A percentile compares a stretch with the other conserved stretches of the same genome.
These are phyloP conservation scores for Macrophomina phaseolina DNA, from an alignment of 2,329 filamentous ascomycete species.

Conservation along the genomic window DNA sequence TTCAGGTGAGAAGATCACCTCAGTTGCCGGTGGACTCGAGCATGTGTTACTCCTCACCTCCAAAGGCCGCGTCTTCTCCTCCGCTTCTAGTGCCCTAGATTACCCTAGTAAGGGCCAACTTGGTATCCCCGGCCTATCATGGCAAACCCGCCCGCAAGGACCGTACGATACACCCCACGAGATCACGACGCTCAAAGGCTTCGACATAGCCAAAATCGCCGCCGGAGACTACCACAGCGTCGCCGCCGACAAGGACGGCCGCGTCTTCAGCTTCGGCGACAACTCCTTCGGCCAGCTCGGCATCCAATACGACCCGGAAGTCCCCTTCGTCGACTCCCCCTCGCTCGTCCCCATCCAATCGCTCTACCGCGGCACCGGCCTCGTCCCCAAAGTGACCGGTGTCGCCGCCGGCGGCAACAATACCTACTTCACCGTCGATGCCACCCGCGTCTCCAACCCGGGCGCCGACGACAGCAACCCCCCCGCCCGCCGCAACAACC, in stretches of 20 bases:
- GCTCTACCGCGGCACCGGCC: slow-evolving; percentile 72
- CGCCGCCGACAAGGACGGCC: slow-evolving; percentile 75
- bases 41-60: slow-evolving; percentile 87
- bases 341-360: slow-evolving; percentile 71
- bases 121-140: slow-evolving; percentile 82
- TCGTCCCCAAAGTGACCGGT: slow-evolving; percentile 70
- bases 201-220: slow-evolving; percentile 75
- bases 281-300: slow-evolving; percentile 91
- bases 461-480: slow-evolving; percentile 37
- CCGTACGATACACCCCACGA: slow-evolving; percentile 85
- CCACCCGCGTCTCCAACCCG: slow-evolving; percentile 62
- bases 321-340: slow-evolving; percentile 70
- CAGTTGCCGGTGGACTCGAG: slow-evolving; percentile 80
- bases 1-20: slow-evolving; percentile 74
- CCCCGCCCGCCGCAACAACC: slow-evolving; percentile 39
- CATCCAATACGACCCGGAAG: slow-evolving; percentile 70
- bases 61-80: slow-evolving; percentile 83
- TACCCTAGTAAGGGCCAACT: slow-evolving; percentile 87
- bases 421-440: slow-evolving; percentile 86
- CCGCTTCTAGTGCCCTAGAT: slow-evolving; percentile 77
- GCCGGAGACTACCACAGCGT: slow-evolving; percentile 87
- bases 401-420: slow-evolving; percentile 87
- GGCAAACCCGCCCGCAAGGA: slow-evolving; percentile 76
- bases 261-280: slow-evolving; percentile 87
- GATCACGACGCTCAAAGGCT: slow-evolving; percentile 71